Conservation (phyloP, 1,284 basidiomycete species). For the Irpex lacteus region DNA sequence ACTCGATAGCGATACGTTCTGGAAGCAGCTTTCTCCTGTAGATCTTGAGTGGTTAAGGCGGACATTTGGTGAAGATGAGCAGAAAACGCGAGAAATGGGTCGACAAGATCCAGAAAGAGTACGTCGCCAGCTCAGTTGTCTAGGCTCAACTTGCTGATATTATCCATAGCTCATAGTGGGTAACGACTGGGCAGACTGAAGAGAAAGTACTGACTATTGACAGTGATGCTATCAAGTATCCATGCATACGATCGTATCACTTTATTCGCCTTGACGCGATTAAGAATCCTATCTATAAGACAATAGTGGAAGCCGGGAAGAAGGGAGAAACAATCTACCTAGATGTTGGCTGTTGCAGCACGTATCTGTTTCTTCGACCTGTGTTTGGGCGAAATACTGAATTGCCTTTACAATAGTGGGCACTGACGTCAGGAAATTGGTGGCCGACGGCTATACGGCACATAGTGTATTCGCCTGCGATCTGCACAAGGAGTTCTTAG, state of each 20-base stretch:
- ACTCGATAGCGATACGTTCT: too few species aligned
- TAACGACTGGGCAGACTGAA: not conserved
- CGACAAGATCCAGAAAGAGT: not conserved
- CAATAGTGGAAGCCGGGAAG: not conserved
- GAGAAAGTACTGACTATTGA: not conserved
- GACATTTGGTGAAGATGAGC: not conserved
- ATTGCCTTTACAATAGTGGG: not conserved
- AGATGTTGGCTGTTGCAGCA: not conserved
- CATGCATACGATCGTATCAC: not conserved
- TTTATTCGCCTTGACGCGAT: not conserved
- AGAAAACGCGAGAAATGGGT: not conserved
- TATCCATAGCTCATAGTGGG: not conserved
- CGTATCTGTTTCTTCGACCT: not conserved
- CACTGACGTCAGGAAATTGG: not conserved
- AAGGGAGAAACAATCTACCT: not conserved
- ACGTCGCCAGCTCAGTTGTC: not conserved
- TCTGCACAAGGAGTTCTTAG: not conserved
- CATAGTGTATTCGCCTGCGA: not conserved
- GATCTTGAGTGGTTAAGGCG: not conserved
- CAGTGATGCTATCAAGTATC: not conserved
- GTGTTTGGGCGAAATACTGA: not conserved
- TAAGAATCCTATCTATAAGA: not conserved
- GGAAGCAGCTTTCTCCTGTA: not conserved
- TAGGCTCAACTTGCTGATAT: not conserved
- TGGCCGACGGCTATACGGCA: not conserved